phyloP scores from a whole-genome alignment of 306 rosid species.

The Elaeagnus macrophylla region DNA sequence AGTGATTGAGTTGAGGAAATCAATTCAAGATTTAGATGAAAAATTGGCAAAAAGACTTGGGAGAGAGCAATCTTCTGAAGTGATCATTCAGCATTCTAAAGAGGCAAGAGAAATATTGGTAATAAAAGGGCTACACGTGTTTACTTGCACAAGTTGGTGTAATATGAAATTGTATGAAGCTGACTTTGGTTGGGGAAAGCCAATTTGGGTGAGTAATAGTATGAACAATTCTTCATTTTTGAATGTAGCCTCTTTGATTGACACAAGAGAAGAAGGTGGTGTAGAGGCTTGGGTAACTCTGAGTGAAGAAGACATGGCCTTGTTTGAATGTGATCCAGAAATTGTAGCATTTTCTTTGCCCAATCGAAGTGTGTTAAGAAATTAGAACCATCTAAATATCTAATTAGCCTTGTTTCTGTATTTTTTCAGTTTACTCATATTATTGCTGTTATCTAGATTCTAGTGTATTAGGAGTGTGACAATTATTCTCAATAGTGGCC shows the following conservation, averaged over 20 bases:
- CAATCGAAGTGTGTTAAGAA: slow-evolving; percentile 6
- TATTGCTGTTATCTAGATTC: too few species aligned
- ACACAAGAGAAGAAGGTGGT: slow-evolving; percentile 13
- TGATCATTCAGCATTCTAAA: neutral
- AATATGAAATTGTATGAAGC: slow-evolving; percentile 5
- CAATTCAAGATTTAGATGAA: neutral
- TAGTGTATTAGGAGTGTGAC: too few species aligned
- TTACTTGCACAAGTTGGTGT: slow-evolving; percentile 1
- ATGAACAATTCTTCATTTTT: neutral
- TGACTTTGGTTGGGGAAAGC: slow-evolving; percentile 27
- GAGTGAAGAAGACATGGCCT: slow-evolving; percentile 11
- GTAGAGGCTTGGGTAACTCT: slow-evolving; percentile 12
- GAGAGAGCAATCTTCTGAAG: neutral
- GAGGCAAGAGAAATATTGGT: neutral
- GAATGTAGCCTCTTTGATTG: slow-evolving; percentile 11
- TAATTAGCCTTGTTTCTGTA: neutral
- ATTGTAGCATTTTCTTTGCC: slow-evolving; percentile 14
- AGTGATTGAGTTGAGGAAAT: slow-evolving; percentile 7
- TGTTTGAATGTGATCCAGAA: slow-evolving; percentile 7
- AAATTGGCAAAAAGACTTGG: neutral
- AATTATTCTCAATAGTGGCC: too few species aligned
- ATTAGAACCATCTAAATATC: neutral
- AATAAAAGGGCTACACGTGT: neutral
- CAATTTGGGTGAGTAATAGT: slow-evolving; percentile 8
- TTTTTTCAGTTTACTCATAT: neutral